These are phyloP conservation scores for Talaromyces sp. DNA, from an alignment of 2,329 filamentous ascomycete genomes.

Conservation along the genomic window DNA sequence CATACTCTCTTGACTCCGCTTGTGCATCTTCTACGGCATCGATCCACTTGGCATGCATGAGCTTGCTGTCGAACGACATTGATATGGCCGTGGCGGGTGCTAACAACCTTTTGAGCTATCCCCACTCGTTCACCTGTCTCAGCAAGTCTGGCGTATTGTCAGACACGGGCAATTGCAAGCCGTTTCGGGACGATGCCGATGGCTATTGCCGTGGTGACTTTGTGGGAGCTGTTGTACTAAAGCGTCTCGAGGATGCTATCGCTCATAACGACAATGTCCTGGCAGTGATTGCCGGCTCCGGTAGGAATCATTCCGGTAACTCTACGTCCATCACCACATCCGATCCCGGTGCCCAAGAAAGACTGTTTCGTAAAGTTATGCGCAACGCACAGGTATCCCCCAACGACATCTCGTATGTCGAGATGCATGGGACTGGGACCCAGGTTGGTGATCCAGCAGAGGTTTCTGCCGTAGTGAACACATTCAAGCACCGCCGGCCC, in stretches of 20 bases:
- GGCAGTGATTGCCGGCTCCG: constrained; percentile 47
- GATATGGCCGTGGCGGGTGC: constrained; percentile 80
- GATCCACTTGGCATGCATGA: constrained; percentile 70
- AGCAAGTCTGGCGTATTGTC: constrained; percentile 52
- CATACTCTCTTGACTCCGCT: constrained; percentile 71
- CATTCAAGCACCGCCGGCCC: constrained; percentile 30
- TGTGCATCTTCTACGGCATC: constrained; percentile 64
- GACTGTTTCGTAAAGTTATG: constrained; percentile 41
- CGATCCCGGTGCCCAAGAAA: constrained; percentile 41
- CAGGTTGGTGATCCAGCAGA: constrained; percentile 44
- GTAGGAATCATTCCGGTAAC: constrained; percentile 48
- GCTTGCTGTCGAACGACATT: constrained; percentile 72
- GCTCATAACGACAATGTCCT: constrained; percentile 50
- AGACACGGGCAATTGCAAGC: constrained; percentile 51
- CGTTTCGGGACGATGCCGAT: constrained; percentile 53
- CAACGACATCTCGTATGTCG: constrained; percentile 40
- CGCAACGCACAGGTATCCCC: constrained; percentile 39
- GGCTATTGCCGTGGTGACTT: constrained; percentile 60
- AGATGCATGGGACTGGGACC: constrained; percentile 47
- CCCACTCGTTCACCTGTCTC: constrained; percentile 74
- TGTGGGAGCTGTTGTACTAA: constrained; percentile 54
- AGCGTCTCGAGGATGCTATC: constrained; percentile 54
- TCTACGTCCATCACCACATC: constrained; percentile 51
- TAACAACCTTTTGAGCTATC: constrained; percentile 70
- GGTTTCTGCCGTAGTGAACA: constrained; percentile 38